These are phyloP conservation scores for Pichia cabralensis DNA, from an alignment of 805 yeast species.

Conservation along the genomic window DNA sequence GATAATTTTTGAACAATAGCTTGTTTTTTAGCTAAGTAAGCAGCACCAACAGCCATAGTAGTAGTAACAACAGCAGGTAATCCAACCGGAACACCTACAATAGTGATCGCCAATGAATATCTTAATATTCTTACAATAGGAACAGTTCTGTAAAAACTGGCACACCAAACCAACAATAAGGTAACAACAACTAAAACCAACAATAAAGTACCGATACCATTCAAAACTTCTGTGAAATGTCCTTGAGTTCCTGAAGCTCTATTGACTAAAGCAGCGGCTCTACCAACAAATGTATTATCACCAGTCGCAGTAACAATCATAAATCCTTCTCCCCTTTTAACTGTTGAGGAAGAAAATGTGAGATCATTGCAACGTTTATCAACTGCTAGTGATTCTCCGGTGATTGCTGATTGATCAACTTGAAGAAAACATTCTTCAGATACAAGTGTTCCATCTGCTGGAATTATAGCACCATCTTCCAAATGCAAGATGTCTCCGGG, in stretches of 20 bases:
- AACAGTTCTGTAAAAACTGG: constrained; percentile 81
- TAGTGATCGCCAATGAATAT: constrained; percentile 83
- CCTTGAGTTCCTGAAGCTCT: constrained; percentile 80
- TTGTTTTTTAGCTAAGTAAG: constrained; percentile 87
- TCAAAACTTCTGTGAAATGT: constrained; percentile 88
- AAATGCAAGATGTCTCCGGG: constrained; percentile 89
- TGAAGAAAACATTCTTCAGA: constrained; percentile 74
- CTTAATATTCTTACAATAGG: constrained; percentile 72
- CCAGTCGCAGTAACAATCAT: constrained; percentile 87
- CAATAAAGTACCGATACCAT: constrained; percentile 86
- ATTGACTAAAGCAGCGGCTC: constrained; percentile 90
- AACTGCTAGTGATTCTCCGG: constrained; percentile 90
- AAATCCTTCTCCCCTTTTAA: constrained; percentile 85
- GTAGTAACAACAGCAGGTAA: constrained; percentile 93
- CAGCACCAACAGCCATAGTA: constrained; percentile 97
- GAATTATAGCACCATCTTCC: constrained; percentile 86
- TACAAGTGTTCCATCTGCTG: constrained; percentile 84
- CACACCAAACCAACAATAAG: constrained; percentile 73
- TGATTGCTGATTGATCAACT: constrained; percentile 87
- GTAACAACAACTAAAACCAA: constrained; percentile 76
- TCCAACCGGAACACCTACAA: constrained; percentile 94
- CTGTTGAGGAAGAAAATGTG: constrained; percentile 78
- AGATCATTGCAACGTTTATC: constrained; percentile 80
- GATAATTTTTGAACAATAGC: constrained; percentile 89
- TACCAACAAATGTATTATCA: constrained; percentile 85